Evolutionary conservation across 2,329 filamentous ascomycete species (phyloP), one percentile per base, ranked within the genome.

Genomic region (Bipolaris gigantea): DNA sequence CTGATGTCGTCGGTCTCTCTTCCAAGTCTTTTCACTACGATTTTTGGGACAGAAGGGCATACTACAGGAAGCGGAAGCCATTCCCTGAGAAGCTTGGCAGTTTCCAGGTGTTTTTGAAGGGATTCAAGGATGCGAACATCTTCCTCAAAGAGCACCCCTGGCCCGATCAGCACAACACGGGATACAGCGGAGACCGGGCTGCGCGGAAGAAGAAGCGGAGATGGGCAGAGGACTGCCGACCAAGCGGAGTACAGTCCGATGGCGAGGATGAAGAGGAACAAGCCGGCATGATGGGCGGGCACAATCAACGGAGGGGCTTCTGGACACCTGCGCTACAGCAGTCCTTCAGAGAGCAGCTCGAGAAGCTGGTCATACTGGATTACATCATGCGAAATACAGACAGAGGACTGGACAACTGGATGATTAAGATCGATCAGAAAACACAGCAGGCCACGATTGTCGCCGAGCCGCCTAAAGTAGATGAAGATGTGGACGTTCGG

Each of bases 311-410:
- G 47, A 73, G 75, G 35, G 95, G 94, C 61, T 84, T 88, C 55
- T 99, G 94, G 94, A 96, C 91, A 0, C 89, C 95, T 47, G 78
- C 81, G 5, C 76, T 99, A 41, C 95, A 97, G 71, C 90, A 96
- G 73, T 89, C 90, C 0, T 96, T 99, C 72, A 82, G 94, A 34
- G 94, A 99, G 74, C 90, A 97, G 76, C 81, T 99, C 43, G 94
- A 99, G 77, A 97, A 97, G 75, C 81, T 99, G 7, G 95, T 99
- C 19, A 96, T 99, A 67, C 76, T 99, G 61, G 94, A 99, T 76
- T 99, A 99, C 73, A 96, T 99, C 60, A 99, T 99, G 94, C 86
- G 94, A 53, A 99, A 99, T 71, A 99, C 94, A 1, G 94, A 99
- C 73, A 85, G 94, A 76, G 94, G 94, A 1, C 80, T 97, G 52